phyloP scores from a whole-genome alignment of 2,329 filamentous ascomycete genomes.

The Penicillium paneum region DNA sequence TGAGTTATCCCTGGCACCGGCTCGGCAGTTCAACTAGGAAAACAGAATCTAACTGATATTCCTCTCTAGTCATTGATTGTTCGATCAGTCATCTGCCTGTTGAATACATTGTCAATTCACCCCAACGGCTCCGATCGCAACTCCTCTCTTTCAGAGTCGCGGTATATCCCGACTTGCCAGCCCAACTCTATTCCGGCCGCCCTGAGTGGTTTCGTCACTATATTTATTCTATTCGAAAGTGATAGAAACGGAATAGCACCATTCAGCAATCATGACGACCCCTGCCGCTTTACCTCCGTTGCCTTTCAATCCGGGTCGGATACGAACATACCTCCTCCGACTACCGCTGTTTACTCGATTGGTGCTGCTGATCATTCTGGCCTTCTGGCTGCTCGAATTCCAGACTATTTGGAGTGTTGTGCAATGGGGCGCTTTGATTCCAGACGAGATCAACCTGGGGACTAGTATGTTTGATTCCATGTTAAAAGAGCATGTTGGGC shows the following conservation, averaged over 20 bases:
- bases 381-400: conserved; percentile 66
- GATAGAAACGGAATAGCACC: not conserved
- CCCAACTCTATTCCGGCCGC: not conserved
- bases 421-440: conserved; percentile 76
- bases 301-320: conserved; percentile 67
- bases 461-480: conserved; percentile 57
- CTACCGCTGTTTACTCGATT: conserved; percentile 83
- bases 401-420: conserved; percentile 69
- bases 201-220: not conserved
- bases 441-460: conserved; percentile 67
- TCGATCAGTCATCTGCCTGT: not conserved
- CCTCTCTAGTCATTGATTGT: conserved; percentile 5
- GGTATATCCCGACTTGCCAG: not conserved
- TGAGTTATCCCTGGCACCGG: conserved; percentile 21
- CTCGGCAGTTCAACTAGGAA: not conserved
- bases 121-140: not conserved
- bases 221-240: not conserved
- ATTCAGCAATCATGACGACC: conserved; percentile 40
- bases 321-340: conserved; percentile 76
- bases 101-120: not conserved
- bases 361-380: conserved; percentile 63
- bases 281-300: conserved; percentile 50
- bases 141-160: not conserved
- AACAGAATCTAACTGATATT: conserved; percentile 1
- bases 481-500: not conserved